Percentiles rank a stretch among this genome's conserved stretches.
These are phyloP conservation scores for Akebia trifoliata DNA, from an alignment of 164 flowering plant genomes.

Conservation along the genomic window DNA sequence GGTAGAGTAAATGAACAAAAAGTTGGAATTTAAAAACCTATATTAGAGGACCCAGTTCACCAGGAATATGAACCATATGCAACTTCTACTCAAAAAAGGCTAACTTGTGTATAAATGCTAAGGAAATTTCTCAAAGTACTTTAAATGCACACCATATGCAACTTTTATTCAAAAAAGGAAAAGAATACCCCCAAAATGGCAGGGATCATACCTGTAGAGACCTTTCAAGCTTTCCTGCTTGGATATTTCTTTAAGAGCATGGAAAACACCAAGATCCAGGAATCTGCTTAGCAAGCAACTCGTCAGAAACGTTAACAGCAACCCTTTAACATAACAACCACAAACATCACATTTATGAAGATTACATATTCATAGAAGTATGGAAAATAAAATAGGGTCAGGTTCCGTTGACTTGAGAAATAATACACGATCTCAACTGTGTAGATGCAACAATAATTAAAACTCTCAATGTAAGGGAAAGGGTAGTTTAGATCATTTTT, in stretches of 20 bases:
- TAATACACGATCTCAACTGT: no score
- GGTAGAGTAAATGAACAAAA: neutral
- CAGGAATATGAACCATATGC: neutral
- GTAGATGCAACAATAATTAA: no score
- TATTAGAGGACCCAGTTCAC: neutral
- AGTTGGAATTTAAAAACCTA: neutral
- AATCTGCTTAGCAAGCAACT: slow-evolving; percentile 38
- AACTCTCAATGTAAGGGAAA: no score
- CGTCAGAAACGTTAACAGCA: slow-evolving; percentile 6
- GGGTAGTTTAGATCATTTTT: no score
- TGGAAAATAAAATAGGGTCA: neutral
- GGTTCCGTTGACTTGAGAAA: no score
- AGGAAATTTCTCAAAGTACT: neutral
- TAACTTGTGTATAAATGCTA: neutral
- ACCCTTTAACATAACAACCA: no score
- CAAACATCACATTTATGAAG: neutral
- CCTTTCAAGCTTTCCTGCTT: slow-evolving; percentile 82
- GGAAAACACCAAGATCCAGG: slow-evolving; percentile 81
- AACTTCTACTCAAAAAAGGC: neutral
- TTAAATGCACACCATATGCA: neutral
- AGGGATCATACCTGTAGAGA: slow-evolving; percentile 67
- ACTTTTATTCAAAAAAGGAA: neutral
- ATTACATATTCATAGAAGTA: no score
- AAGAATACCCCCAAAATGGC: neutral
- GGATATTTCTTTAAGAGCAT: slow-evolving; percentile 54